Percentiles rank a stretch among this genome's conserved stretches.
Conservation (phyloP, 2,329 filamentous ascomycete species). For the Aureobasidium zeae region DNA sequence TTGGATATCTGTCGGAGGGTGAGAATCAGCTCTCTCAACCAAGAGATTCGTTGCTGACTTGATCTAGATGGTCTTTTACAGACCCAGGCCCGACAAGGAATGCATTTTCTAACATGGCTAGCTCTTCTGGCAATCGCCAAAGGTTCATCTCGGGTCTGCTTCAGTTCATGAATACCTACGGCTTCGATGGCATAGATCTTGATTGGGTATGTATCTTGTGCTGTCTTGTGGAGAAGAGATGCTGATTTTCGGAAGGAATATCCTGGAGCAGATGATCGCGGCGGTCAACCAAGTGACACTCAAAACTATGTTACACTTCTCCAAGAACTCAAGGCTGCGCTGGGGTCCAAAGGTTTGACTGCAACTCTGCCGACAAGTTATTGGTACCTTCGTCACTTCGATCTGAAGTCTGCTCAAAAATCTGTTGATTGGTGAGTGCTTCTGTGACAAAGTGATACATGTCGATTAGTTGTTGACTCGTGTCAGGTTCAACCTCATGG, state of each 20-base stretch:
- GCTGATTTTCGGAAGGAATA: no score
- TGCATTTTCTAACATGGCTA: conserved; percentile 13
- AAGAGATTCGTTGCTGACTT: no score
- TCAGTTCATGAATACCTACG: conserved; percentile 19
- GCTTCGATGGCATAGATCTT: conserved; percentile 20
- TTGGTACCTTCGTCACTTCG: conserved; percentile 27
- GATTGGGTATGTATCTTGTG: no score
- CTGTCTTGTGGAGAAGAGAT: no score
- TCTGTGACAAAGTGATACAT: no score
- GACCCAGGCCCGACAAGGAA: neutral
- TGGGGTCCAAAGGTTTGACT: conserved; percentile 20
- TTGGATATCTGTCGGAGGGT: no score
- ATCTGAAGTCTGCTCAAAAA: conserved; percentile 21
- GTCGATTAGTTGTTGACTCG: no score
- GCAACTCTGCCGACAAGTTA: conserved; percentile 24
- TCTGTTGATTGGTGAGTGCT: conserved; percentile 14
- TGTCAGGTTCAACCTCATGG: conserved; percentile 38
- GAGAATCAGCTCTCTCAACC: no score
- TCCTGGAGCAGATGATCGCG: conserved; percentile 26
- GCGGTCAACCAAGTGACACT: conserved; percentile 31
- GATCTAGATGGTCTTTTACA: conserved; percentile 16
- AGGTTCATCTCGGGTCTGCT: conserved; percentile 15
- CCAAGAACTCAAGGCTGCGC: conserved; percentile 31
- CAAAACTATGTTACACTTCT: conserved; percentile 31
- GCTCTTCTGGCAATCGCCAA: conserved; percentile 5